Evolutionary conservation across 768 basidiomycete genomes (phyloP), one percentile per base, ranked within the genome.

Genomic region (Xerocomus spinulosus): DNA sequence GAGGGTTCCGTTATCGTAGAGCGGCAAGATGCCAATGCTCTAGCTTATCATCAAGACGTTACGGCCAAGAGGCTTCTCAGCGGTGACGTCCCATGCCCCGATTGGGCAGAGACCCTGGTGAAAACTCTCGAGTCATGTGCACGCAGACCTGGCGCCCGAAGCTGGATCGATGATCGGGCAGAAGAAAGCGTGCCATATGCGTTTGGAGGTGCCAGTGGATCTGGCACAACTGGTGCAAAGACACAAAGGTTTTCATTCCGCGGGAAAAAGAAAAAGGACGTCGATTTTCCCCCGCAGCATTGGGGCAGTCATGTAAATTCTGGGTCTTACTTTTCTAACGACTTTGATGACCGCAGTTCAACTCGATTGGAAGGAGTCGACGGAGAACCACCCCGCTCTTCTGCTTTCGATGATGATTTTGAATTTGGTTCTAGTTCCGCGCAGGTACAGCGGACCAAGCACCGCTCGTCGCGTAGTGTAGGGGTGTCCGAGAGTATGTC

Each of bases 1-100:
- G 87, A 90, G 70, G 92, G 92, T 12, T 89, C 87, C 1, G 83
- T 96, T 42, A 93, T 98, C 50, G 77, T 96, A 14, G 95, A 96
- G 67, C 81, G 95, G 32, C 87, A 92, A 60, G 95, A 99, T 65
- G 91, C 92, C 9, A 97, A 96, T 61, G 72, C 80, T 2, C 74
- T 83, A 41, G 94, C 94, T 3, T 96, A 96, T 60, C 62, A 63
- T 33, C 76, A 80, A 3, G 77, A 84, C 45, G 88, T 93, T 15
- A 82, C 85, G 1, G 84, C 75, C 3, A 85, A 85, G 63, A 76
- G 85, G 62, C 79, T 99, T 21, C 81, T 99, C 14, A 84, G 81
- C 32, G 95, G 95, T 6, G 64, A 64, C 9, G 70, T 96, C 35
- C 76, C 81, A 12, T 76, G 82, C 5, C 95, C 93, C 0, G 68